A percentile compares a stretch with the other conserved stretches of the same genome.
These are phyloP conservation scores for Schizosaccharomyces lindneri DNA, from an alignment of 805 yeast genomes.

Conservation along the genomic window DNA sequence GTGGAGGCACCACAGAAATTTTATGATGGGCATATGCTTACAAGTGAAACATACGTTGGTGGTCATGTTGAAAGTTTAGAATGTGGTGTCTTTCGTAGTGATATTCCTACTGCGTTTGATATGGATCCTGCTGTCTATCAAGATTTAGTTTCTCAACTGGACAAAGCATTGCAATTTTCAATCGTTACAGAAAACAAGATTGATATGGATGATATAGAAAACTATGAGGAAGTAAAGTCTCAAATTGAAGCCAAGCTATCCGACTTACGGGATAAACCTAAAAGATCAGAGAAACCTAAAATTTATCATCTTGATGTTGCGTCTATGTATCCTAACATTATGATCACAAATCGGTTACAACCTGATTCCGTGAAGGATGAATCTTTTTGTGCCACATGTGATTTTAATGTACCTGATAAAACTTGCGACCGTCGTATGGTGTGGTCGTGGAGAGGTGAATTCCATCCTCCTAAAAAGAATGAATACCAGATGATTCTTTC, in stretches of 20 bases:
- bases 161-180: constrained; percentile 54
- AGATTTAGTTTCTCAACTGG: constrained; percentile 45
- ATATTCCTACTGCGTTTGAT: constrained; percentile 46
- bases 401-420: constrained; percentile 86
- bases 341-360: constrained; percentile 90
- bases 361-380: constrained; percentile 94
- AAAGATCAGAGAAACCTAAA: constrained; percentile 51
- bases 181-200: constrained; percentile 59
- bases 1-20: constrained; percentile 84
- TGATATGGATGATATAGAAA: constrained; percentile 49
- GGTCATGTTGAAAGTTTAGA: constrained; percentile 96
- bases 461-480: constrained; percentile 66
- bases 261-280: constrained; percentile 37
- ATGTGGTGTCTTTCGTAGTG: constrained; percentile 92
- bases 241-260: constrained; percentile 29
- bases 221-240: constrained; percentile 49
- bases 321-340: constrained; percentile 96
- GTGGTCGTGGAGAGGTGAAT: constrained; percentile 99
- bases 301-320: constrained; percentile 97
- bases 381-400: constrained; percentile 92
- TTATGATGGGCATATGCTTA: constrained; percentile 79
- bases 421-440: constrained; percentile 72
- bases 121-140: constrained; percentile 67
- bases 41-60: constrained; percentile 93
- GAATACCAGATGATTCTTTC: constrained; percentile 78